A percentile compares a stretch with the other conserved stretches of the same genome.
Conservation (phyloP, 306 rosid species). For the Quercus mongolica region DNA sequence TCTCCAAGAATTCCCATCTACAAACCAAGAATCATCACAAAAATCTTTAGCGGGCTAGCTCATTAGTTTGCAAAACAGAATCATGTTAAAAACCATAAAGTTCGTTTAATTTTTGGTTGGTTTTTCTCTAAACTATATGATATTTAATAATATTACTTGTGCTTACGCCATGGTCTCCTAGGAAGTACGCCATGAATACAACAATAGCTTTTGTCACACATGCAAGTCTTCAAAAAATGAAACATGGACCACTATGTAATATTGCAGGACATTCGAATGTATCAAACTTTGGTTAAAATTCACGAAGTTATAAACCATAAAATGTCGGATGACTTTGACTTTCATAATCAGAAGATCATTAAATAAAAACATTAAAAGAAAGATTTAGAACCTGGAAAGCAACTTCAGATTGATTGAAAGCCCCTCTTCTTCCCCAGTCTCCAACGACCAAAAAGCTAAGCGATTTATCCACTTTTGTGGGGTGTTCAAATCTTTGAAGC, state of each 20-base stretch:
- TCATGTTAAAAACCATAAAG: neutral
- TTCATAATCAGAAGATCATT: too few species aligned
- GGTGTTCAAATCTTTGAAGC: slow-evolving; percentile 33
- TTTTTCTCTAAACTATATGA: too few species aligned
- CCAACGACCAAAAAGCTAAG: slow-evolving; percentile 54
- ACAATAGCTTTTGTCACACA: neutral
- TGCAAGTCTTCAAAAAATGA: neutral
- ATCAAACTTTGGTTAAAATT: neutral
- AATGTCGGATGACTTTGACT: too few species aligned
- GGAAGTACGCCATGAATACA: neutral
- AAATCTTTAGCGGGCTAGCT: neutral
- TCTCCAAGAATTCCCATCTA: slow-evolving; percentile 52
- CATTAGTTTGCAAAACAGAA: neutral
- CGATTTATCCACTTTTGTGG: slow-evolving; percentile 35
- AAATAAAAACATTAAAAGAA: neutral
- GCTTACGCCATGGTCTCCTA: too few species aligned
- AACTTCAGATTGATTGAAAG: slow-evolving; percentile 45
- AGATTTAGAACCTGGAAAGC: slow-evolving; percentile 38
- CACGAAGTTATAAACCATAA: too few species aligned
- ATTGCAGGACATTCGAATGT: neutral
- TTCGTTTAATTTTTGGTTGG: too few species aligned
- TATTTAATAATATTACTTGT: too few species aligned
- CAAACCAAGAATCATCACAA: neutral
- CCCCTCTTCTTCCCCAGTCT: slow-evolving; percentile 63
- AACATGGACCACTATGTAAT: too few species aligned